Evolutionary conservation across 495 filamentous ascomycete genomes (phyloP), one percentile per base, ranked within the genome.

Genomic region (Aspergillus biplanus): DNA sequence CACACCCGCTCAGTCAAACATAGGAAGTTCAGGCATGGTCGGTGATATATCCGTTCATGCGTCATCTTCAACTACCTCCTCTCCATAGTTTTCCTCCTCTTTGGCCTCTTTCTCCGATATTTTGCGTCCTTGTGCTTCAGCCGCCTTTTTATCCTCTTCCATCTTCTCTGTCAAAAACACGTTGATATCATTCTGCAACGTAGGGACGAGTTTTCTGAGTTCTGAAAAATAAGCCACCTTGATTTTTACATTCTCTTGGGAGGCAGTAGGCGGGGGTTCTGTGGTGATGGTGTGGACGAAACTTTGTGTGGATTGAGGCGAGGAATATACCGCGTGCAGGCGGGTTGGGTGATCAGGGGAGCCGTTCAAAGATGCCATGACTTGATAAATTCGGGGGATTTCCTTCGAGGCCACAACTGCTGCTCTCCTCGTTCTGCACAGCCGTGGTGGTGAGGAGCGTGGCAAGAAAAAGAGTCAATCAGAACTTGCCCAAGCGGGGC

Each of bases 21-120:
- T 27, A 27, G 21, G 21, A 27, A 27, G 2, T 44, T 44, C 39
- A 8, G 39, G n/a, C 27, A 6, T 61, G 47, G 48, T 21, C 59
- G 13, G 12, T 33, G n/a, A 52, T 21, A 21, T 12, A 15, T 6
- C 33, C 13, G 12, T 7, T 76, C 69, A 79, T 67, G 76, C 76
- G 75, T 83, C 77, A 27, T 87, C 87, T 7, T 84, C 80, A 1
- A 87, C 78, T 31, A 81, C 86, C 68, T 96, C 92, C 75, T 94
- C 92, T 42, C 89, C 93, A 67, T 95, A 96, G 64, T 90, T 90
- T 63, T 92, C 92, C 65, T 96, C 94, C 70, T 93, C 92, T 62
- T 86, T 84, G 33, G 80, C 80, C 66, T 85, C 84, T 59, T 86
- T 80, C 35, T 85, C 83, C 4, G 81, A 83, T 16, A 77, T 69